phyloP scores from a whole-genome alignment of 768 basidiomycete genomes.

The Jaapia argillacea region DNA sequence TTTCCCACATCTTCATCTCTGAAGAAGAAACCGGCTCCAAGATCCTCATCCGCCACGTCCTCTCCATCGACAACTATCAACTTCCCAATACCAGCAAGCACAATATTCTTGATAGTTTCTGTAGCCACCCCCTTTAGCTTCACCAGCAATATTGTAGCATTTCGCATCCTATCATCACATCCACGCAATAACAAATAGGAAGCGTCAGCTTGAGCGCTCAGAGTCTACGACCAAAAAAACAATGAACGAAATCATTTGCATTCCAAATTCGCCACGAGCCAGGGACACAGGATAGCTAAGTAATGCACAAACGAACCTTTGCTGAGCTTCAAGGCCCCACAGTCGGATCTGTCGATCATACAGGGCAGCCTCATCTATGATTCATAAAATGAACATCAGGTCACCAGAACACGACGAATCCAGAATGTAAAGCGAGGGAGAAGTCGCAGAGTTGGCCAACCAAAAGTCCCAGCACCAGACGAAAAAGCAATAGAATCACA shows the following conservation, averaged over 20 bases:
- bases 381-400: too few species aligned
- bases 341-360: conserved; percentile 96
- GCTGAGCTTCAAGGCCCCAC: conserved; percentile 98
- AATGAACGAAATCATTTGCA: too few species aligned
- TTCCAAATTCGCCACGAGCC: conserved; percentile 2
- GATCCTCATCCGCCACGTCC: conserved; percentile 71
- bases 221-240: too few species aligned
- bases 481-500: too few species aligned
- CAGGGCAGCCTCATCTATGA: conserved; percentile 62
- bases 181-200: too few species aligned
- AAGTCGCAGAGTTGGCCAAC: neutral
- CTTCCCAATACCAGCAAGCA: conserved; percentile 90
- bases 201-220: conserved; percentile 11
- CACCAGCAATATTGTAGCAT: conserved; percentile 80
- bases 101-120: conserved; percentile 95
- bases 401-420: too few species aligned
- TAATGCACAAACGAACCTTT: conserved; percentile 45
- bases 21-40: conserved; percentile 90
- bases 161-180: conserved; percentile 65
- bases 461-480: too few species aligned
- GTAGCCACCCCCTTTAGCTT: conserved; percentile 78
- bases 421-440: neutral
- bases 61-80: conserved; percentile 77
- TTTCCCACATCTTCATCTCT: conserved; percentile 87
- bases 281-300: neutral